Evolutionary conservation across 805 yeast genomes (phyloP).

Genomic region (Monosporozyma unispora): DNA sequence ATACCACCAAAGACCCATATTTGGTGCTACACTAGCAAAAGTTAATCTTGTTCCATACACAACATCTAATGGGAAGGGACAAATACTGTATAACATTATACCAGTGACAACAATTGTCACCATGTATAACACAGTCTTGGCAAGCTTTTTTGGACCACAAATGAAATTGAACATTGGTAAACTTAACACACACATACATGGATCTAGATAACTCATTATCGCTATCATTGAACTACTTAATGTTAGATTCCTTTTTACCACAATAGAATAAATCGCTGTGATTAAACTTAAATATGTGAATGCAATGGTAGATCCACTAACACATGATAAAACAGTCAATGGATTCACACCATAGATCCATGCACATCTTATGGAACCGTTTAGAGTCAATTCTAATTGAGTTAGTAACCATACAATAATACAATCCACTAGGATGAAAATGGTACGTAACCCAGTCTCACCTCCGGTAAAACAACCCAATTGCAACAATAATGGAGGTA

Average conservation of each 20-base stretch:
- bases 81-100: not conserved
- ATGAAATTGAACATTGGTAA: conserved; percentile 35
- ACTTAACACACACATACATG: conserved; percentile 51
- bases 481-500: conserved; percentile 55
- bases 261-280: conserved; percentile 38
- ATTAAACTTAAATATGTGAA: conserved; percentile 54
- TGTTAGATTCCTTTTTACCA: conserved; percentile 32
- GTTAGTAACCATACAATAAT: conserved; percentile 47
- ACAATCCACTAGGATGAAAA: conserved; percentile 55
- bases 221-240: conserved; percentile 25
- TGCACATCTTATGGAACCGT: not conserved
- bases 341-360: conserved; percentile 72
- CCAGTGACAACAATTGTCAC: conserved; percentile 30
- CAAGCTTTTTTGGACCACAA: not conserved
- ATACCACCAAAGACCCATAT: conserved; percentile 98
- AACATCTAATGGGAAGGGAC: not conserved
- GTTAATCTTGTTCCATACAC: conserved; percentile 43
- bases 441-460: not conserved
- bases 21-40: conserved; percentile 72
- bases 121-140: conserved; percentile 17
- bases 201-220: conserved; percentile 53
- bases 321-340: conserved; percentile 53
- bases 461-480: not conserved
- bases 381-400: conserved; percentile 13
- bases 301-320: conserved; percentile 57